Percentiles rank a stretch among this genome's conserved stretches.
These are phyloP conservation scores for Musa acuminata DNA, from an alignment of 176 grass and related monocot species.

Conservation along the genomic window DNA sequence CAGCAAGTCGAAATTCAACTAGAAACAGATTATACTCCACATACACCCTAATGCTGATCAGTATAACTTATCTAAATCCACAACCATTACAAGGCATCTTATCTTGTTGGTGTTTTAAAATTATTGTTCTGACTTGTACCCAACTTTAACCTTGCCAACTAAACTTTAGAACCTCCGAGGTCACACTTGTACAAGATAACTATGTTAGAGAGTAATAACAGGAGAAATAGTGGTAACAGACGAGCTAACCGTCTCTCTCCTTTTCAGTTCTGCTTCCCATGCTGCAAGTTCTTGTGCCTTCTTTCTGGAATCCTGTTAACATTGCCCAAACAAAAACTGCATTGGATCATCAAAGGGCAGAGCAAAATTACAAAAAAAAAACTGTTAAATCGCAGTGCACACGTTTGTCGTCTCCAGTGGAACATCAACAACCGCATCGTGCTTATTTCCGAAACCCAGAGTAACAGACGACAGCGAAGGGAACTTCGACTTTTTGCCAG, in stretches of 20 bases:
- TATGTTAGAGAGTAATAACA: not conserved
- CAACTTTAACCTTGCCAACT: not conserved
- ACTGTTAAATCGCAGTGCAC: constrained; percentile 17
- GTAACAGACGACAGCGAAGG: constrained; percentile 40
- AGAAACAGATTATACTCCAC: not conserved
- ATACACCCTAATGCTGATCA: not conserved
- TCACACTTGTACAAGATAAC: not conserved
- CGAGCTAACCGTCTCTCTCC: constrained; percentile 47
- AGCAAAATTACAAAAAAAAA: not conserved
- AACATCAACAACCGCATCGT: constrained; percentile 45
- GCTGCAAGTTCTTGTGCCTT: constrained; percentile 58
- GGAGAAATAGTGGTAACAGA: not conserved
- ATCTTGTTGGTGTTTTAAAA: not conserved
- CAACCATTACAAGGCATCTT: not conserved
- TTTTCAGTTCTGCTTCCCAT: constrained; percentile 73
- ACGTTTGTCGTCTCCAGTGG: constrained; percentile 66
- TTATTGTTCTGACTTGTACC: not conserved
- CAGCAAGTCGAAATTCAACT: no score
- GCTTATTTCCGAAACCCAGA: constrained; percentile 41
- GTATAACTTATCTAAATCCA: not conserved
- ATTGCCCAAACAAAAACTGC: not conserved
- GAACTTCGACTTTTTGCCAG: constrained; percentile 32
- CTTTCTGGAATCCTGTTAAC: constrained; percentile 43
- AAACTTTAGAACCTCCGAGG: not conserved
- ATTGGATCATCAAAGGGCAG: not conserved